A percentile compares a stretch with the other conserved stretches of the same genome.
These are phyloP conservation scores for Helichrysum umbraculigerum DNA, from an alignment of 129 eudicot species.

Conservation along the genomic window DNA sequence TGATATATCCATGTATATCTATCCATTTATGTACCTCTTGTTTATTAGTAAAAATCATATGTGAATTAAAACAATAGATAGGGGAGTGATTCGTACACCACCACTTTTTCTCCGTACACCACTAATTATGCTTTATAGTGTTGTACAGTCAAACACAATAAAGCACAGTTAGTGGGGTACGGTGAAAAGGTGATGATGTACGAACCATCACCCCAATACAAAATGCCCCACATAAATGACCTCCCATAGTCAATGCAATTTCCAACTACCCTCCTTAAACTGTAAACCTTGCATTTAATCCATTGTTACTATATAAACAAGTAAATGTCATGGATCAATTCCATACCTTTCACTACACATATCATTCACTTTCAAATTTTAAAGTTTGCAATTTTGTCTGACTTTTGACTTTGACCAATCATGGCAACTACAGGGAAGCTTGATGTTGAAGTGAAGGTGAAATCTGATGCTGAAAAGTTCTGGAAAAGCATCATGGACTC, in stretches of 20 bases:
- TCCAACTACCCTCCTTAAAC: constrained; percentile 33
- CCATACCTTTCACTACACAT: constrained; percentile 16
- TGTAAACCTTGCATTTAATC: constrained; percentile 30
- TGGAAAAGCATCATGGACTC: constrained; percentile 65
- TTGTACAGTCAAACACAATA: too few relatives aligned
- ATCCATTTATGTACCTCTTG: background rate
- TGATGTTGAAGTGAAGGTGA: constrained; percentile 75
- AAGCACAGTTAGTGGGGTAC: too few relatives aligned
- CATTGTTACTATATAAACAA: constrained; percentile 28
- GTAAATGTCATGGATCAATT: constrained; percentile 25
- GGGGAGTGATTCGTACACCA: too few relatives aligned
- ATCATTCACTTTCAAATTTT: constrained; percentile 9
- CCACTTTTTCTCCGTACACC: too few relatives aligned
- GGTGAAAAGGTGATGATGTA: too few relatives aligned
- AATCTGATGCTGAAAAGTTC: constrained; percentile 55
- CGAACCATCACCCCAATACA: background rate
- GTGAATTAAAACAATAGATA: background rate
- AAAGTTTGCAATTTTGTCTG: constrained; percentile 10
- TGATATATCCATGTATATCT: background rate
- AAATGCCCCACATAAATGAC: constrained; percentile 19
- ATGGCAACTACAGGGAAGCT: constrained; percentile 49
- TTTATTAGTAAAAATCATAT: background rate
- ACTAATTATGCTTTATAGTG: too few relatives aligned
- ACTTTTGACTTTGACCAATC: constrained; percentile 32
- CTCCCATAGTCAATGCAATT: constrained; percentile 29